Percentiles rank a stretch among this genome's conserved stretches.
Evolutionary conservation across 2,329 filamentous ascomycete genomes (phyloP).

Genomic region (Nakataea oryzae): DNA sequence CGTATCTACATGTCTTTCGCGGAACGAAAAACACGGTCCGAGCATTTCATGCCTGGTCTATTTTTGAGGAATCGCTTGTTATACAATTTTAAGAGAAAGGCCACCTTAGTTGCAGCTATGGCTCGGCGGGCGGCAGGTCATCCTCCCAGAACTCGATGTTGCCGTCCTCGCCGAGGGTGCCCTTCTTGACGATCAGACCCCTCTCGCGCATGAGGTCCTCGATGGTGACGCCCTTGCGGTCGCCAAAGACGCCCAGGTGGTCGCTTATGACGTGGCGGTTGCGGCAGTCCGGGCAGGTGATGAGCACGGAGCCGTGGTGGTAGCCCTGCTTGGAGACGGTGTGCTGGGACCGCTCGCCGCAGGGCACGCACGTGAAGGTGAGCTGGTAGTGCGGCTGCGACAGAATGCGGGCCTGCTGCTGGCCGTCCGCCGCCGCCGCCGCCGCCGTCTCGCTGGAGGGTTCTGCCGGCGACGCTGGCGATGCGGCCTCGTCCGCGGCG

Average conservation of each 20-base stretch:
- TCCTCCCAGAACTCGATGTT: slow-evolving; percentile 91
- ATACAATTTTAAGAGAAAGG: not conserved
- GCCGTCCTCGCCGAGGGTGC: slow-evolving; percentile 63
- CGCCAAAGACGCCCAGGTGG: slow-evolving; percentile 70
- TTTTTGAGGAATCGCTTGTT: not conserved
- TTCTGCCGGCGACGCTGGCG: not conserved
- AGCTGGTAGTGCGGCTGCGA: slow-evolving; percentile 67
- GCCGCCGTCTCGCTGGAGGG: not conserved
- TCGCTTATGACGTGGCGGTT: slow-evolving; percentile 89
- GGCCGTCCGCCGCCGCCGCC: not conserved
- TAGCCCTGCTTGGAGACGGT: slow-evolving; percentile 89
- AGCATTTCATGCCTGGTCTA: not conserved
- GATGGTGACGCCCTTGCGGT: slow-evolving; percentile 52
- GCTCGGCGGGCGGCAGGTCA: slow-evolving; percentile 7
- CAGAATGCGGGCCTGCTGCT: slow-evolving; percentile 13
- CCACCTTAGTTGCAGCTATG: not conserved
- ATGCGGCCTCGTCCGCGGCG: slow-evolving; percentile 27
- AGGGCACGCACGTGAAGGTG: slow-evolving; percentile 88
- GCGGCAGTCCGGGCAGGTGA: slow-evolving; percentile 77
- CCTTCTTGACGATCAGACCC: slow-evolving; percentile 63
- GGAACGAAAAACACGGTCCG: not conserved
- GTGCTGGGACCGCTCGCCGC: slow-evolving; percentile 70
- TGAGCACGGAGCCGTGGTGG: slow-evolving; percentile 78
- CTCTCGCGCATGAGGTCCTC: slow-evolving; percentile 70
- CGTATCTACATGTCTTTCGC: not conserved